Evolutionary conservation across 129 eudicot species (phyloP), one percentile per base, ranked within the genome.

Genomic region (Gnaphalium uliginosum): DNA sequence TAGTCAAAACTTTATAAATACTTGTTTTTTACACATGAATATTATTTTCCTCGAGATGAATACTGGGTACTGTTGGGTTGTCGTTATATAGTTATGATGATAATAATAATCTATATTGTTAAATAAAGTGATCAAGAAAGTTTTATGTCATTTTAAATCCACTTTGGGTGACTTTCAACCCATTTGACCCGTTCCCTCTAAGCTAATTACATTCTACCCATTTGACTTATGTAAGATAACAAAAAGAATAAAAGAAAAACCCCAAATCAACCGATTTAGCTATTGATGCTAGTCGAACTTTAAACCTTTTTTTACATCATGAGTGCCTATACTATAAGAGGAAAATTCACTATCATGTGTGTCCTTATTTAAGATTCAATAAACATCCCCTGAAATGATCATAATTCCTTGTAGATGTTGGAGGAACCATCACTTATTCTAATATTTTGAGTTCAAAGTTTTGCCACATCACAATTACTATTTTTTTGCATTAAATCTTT

Each of bases 381-480:
- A 29, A 65, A 32, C 26, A 15, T 29, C 46, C 23, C 69, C 48
- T 14, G 69, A 32, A 30, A 65, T 29, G 24, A 65, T 14, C 24
- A 17, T n/a, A 66, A 8, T 66, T 64, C 9, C 26, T 66, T 35
- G 53, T 66, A 66, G 71, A 66, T 35, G 24, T 66, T 1, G 51
- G 51, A 35, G 71, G 71, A 35, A 66, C 53, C 71, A 66, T 66
- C 46, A 66, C 71, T 2, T 32, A n/a, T n/a, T n/a, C n/a, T n/a
- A n/a, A n/a, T n/a, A n/a, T n/a, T n/a, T n/a, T n/a, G n/a, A n/a
- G n/a, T n/a, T n/a, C n/a, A n/a, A n/a, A n/a, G n/a, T n/a, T n/a
- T n/a, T n/a, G n/a, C n/a, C n/a, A n/a, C n/a, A n/a, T n/a, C n/a
- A n/a, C n/a, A n/a, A n/a, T n/a, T n/a, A n/a, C n/a, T n/a, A n/a